phyloP scores from a whole-genome alignment of 108 stramenopile species.

The Skeletonema grethae region DNA sequence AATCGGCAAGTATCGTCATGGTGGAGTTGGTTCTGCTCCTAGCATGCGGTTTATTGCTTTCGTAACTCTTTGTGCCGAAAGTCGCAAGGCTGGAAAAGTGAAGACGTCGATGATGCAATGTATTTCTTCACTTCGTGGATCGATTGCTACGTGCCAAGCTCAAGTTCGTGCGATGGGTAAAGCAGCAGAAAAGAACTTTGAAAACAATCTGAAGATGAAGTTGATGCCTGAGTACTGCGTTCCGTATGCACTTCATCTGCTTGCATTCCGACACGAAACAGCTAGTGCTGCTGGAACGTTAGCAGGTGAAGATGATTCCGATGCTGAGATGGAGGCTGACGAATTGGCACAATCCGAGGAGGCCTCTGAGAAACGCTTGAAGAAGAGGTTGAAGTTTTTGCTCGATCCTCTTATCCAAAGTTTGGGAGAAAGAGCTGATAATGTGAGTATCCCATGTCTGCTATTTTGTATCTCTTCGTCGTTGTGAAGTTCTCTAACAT shows the following conservation, averaged over 20 bases:
- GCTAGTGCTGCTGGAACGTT: conserved; percentile 48
- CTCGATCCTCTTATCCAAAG: conserved; percentile 85
- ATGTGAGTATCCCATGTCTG: conserved; percentile 27
- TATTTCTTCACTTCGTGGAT: conserved; percentile 59
- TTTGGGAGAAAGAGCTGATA: conserved; percentile 83
- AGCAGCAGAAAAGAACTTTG: conserved; percentile 71
- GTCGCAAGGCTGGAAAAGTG: conserved; percentile 44
- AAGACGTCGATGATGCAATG: conserved; percentile 61
- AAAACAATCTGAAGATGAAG: conserved; percentile 59
- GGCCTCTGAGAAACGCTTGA: conserved; percentile 54
- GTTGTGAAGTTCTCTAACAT: conserved; percentile 1
- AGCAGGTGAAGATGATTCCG: conserved; percentile 38
- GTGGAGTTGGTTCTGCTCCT: conserved; percentile 47
- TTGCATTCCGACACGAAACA: conserved; percentile 77
- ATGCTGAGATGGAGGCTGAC: conserved; percentile 37
- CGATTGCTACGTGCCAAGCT: conserved; percentile 53
- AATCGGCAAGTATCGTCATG: conserved; percentile 57
- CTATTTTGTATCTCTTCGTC: not conserved
- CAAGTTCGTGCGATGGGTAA: conserved; percentile 70
- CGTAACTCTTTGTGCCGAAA: conserved; percentile 69
- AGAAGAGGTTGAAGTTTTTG: conserved; percentile 82
- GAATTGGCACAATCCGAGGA: conserved; percentile 32
- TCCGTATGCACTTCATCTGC: conserved; percentile 78
- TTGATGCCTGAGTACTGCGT: conserved; percentile 88
- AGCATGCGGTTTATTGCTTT: conserved; percentile 75